Conservation (phyloP, 495 filamentous ascomycete genomes). For the Penicillium soppii region DNA sequence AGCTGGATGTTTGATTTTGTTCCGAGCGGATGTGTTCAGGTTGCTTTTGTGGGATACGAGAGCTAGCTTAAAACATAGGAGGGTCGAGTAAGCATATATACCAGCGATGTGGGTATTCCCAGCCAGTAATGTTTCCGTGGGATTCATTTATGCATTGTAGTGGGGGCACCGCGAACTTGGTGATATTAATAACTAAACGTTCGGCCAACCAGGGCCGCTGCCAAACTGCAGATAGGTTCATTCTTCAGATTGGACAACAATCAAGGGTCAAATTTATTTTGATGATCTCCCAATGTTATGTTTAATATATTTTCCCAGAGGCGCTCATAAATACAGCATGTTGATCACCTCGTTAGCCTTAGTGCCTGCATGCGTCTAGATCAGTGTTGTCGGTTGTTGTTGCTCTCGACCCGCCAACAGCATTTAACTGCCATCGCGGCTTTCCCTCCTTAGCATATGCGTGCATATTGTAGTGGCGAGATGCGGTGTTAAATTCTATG, state of each 20-base stretch:
- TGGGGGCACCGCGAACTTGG: not conserved
- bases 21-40: not conserved
- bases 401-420: not conserved
- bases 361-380: not conserved
- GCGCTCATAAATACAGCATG: not conserved
- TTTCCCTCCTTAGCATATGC: not conserved
- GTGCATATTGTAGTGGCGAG: not conserved
- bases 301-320: not conserved
- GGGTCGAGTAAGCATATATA: not conserved
- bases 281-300: too few relatives aligned
- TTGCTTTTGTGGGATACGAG: not conserved
- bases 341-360: not conserved
- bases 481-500: not conserved
- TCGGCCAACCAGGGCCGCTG: too few relatives aligned
- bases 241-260: too few relatives aligned
- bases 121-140: not conserved
- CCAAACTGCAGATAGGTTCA: too few relatives aligned
- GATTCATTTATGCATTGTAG: not conserved
- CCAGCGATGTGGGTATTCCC: not conserved
- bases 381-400: not conserved
- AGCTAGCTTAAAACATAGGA: not conserved
- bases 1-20: not conserved
- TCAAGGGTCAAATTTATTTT: too few relatives aligned
- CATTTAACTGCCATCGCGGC: not conserved
- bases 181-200: constrained; percentile 1